Percentiles rank a stretch among this genome's conserved stretches.
Conservation (phyloP, 768 basidiomycete species). For the Amanita rubescens region DNA sequence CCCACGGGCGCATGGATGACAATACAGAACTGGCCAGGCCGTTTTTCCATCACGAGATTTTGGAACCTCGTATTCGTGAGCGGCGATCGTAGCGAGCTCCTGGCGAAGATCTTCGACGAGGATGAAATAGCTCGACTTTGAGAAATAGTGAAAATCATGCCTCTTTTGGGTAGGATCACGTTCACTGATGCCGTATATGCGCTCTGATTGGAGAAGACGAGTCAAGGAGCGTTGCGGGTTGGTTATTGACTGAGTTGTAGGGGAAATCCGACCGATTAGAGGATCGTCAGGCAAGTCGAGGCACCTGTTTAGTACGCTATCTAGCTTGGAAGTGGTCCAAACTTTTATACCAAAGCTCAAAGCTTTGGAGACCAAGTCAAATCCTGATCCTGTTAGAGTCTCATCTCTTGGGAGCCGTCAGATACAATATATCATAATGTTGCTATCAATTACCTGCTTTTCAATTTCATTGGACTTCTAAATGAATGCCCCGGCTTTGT, state of each 20-base stretch:
- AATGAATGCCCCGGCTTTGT: slow-evolving; percentile 23
- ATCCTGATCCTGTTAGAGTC: slow-evolving; percentile 12
- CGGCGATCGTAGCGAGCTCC: slow-evolving; percentile 77
- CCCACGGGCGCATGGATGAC: slow-evolving; percentile 64
- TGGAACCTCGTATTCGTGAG: slow-evolving; percentile 66
- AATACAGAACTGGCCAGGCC: slow-evolving; percentile 81
- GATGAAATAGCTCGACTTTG: slow-evolving; percentile 66
- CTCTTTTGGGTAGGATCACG: slow-evolving; percentile 87
- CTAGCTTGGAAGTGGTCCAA: slow-evolving; percentile 70
- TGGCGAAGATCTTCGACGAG: slow-evolving; percentile 87
- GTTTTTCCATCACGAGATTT: slow-evolving; percentile 48
- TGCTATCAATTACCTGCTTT: slow-evolving; percentile 39
- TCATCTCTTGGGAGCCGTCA: slow-evolving; percentile 21
- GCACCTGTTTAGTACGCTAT: slow-evolving; percentile 67
- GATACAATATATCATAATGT: neutral
- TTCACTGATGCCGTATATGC: slow-evolving; percentile 80
- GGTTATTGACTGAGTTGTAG: slow-evolving; percentile 19
- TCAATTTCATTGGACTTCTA: slow-evolving; percentile 62
- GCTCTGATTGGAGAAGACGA: slow-evolving; percentile 71
- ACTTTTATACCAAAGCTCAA: slow-evolving; percentile 73
- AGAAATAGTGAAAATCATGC: slow-evolving; percentile 85
- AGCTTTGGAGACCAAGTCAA: slow-evolving; percentile 60
- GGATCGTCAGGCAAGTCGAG: slow-evolving; percentile 25
- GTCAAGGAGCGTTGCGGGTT: slow-evolving; percentile 43
- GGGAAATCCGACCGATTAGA: slow-evolving; percentile 20